A percentile compares a stretch with the other conserved stretches of the same genome.
These are phyloP conservation scores for Ceratocystis cacaofunesta DNA, from an alignment of 2,329 filamentous ascomycete genomes.

Conservation along the genomic window DNA sequence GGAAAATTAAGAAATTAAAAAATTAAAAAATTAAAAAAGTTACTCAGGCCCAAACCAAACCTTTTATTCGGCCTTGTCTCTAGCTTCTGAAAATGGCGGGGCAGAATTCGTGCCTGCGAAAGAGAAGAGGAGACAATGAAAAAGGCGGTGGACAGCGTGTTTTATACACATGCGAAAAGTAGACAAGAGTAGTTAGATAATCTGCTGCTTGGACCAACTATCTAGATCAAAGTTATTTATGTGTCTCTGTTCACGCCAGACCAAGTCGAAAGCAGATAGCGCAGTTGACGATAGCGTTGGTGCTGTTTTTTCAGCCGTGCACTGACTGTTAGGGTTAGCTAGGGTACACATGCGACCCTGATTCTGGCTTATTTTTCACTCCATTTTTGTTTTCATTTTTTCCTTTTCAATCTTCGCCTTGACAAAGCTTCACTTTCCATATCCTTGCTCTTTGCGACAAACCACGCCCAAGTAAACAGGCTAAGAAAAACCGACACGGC, in stretches of 20 bases:
- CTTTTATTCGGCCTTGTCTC: no score
- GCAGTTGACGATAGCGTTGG: no score
- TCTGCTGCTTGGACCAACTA: no score
- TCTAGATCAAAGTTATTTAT: no score
- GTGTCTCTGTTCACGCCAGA: no score
- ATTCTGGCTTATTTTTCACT: background rate
- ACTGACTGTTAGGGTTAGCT: background rate
- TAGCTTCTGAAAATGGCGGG: no score
- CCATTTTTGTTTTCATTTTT: background rate
- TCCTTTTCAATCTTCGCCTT: background rate
- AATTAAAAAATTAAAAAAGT: background rate
- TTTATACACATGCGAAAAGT: no score
- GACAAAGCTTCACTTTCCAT: background rate
- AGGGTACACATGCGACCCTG: background rate
- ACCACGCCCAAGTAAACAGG: background rate
- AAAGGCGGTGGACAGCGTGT: background rate
- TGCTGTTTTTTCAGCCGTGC: no score
- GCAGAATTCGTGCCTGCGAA: background rate
- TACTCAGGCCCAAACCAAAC: no score
- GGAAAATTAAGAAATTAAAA: background rate
- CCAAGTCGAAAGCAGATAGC: no score
- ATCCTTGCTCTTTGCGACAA: constrained; percentile 5
- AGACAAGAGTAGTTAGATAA: no score
- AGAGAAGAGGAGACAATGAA: background rate
- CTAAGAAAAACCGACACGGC: no score